A percentile compares a stretch with the other conserved stretches of the same genome.
Evolutionary conservation across 2,329 filamentous ascomycete genomes (phyloP).

Genomic region (Tolypocladium ovalisporum): DNA sequence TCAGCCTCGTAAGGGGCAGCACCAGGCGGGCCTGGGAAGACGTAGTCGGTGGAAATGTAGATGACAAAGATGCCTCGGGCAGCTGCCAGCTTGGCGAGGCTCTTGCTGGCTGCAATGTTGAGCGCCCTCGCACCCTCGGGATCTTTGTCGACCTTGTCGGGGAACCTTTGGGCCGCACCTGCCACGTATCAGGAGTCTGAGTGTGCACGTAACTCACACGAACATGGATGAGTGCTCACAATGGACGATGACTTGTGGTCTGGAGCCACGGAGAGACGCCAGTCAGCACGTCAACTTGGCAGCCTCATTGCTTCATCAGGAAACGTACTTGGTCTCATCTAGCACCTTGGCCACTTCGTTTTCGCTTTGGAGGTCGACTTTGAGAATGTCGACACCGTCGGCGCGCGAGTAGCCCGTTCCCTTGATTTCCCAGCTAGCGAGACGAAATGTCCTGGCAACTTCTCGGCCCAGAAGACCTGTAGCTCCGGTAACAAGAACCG

Average conservation of each 20-base stretch:
- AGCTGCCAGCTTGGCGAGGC: slow-evolving; percentile 56
- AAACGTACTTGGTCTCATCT: slow-evolving; percentile 41
- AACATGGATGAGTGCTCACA: slow-evolving; percentile 39
- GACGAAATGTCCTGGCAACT: slow-evolving; percentile 60
- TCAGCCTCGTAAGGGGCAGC: slow-evolving; percentile 71
- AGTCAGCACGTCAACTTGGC: neutral
- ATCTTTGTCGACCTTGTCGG: slow-evolving; percentile 74
- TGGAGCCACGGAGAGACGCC: slow-evolving; percentile 18
- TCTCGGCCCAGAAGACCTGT: slow-evolving; percentile 76
- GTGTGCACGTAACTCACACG: too few relatives aligned
- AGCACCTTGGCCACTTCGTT: slow-evolving; percentile 38
- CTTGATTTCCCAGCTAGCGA: slow-evolving; percentile 51
- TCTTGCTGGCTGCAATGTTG: slow-evolving; percentile 61
- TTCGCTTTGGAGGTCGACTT: slow-evolving; percentile 39
- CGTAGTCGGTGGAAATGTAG: slow-evolving; percentile 77
- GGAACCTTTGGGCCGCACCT: slow-evolving; percentile 82
- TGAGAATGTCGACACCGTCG: slow-evolving; percentile 56
- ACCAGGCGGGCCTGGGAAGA: slow-evolving; percentile 63
- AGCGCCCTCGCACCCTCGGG: slow-evolving; percentile 62
- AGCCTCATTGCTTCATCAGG: neutral
- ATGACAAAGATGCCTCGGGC: slow-evolving; percentile 52
- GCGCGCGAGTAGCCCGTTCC: slow-evolving; percentile 68
- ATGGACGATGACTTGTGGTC: slow-evolving; percentile 70
- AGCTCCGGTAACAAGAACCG: slow-evolving; percentile 70
- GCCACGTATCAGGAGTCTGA: neutral